Conservation (phyloP, 106 monocot genomes). For the Alisma plantagoaquatica region DNA sequence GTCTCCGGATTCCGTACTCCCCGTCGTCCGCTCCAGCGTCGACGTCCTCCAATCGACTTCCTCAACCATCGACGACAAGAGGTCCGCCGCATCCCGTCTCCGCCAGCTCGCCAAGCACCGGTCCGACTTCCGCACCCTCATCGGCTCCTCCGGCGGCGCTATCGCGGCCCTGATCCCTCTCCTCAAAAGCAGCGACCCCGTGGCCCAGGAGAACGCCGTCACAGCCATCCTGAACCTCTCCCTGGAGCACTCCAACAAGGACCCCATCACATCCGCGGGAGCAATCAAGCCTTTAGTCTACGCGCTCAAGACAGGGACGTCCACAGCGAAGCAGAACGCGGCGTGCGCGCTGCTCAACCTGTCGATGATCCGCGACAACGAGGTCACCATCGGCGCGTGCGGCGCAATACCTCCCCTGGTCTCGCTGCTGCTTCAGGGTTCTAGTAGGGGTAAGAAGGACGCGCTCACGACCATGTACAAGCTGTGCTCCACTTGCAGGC, state of each 20-base stretch:
- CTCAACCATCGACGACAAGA: constrained; percentile 33
- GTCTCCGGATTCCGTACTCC: constrained; percentile 36
- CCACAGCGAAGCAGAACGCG: constrained; percentile 58
- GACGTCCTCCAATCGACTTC: too few relatives aligned
- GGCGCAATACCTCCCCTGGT: constrained; percentile 67
- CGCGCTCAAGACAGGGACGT: constrained; percentile 45
- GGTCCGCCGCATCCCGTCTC: constrained; percentile 32
- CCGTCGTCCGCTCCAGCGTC: constrained; percentile 41
- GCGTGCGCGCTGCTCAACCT: constrained; percentile 62
- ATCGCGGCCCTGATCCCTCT: constrained; percentile 34
- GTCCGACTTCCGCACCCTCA: constrained; percentile 41
- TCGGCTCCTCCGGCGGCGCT: constrained; percentile 35
- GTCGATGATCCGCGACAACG: constrained; percentile 49
- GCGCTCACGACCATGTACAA: constrained; percentile 53
- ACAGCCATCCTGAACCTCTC: constrained; percentile 73
- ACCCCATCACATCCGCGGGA: constrained; percentile 34
- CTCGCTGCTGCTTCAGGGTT: constrained; percentile 32
- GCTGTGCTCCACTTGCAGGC: constrained; percentile 32
- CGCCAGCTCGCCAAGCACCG: constrained; percentile 65
- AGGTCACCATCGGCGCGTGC: constrained; percentile 42
- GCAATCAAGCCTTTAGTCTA: constrained; percentile 56
- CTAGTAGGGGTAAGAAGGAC: constrained; percentile 64
- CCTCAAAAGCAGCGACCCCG: constrained; percentile 39
- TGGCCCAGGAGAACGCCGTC: constrained; percentile 51
- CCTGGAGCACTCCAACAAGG: constrained; percentile 48